Base-by-base conservation (phyloP, 306 rosid genomes). In the Cucurbita pepo region DNA sequence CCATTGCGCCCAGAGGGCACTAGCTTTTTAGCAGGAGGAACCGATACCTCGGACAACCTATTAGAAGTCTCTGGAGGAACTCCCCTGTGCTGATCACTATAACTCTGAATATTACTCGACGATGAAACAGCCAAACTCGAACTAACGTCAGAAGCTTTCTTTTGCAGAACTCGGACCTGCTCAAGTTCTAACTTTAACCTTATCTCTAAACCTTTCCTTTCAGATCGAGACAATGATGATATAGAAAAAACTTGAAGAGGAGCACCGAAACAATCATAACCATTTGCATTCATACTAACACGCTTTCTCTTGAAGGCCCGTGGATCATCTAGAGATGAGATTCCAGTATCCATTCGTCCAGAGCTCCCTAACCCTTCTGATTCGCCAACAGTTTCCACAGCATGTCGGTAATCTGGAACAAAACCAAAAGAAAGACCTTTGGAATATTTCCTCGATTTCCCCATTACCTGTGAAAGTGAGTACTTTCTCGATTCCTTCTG, bases 331-430 rank as follows among this genome's bases (percentile, higher is more conserved):
- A 88, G 86, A 6, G 83, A 90, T 6, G 82, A 73, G 69, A 77
- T 47, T 73, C 86, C 91, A 4, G 78, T 74, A 13, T 92, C 96
- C 71, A 90, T 79, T 56, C 90, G 78, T 63, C 91, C 96, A 1
- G 88, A 88, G 80, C 90, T 84, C 56, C 96, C 96, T 77, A 90
- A 83, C 72, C 96, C 98, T 52, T 93, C 97, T 1, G 97, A 90
- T 76, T 93, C 98, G 55, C 91, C 97, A 81, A 87, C 82, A 14
- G 96, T 90, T 82, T 84, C 97, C 30, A 90, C 93, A 40, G 86
- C 98, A 82, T 93, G 91, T 52, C 96, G 86, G 72, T 82, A 87
- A 57, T 93, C 98, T 0, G 96, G 88, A 54, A 92, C 86, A 81
- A 92, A 92, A 22, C 98, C 96, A 69, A 88, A 70, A n/a, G 91